Base-by-base conservation (phyloP, 2,329 filamentous ascomycete genomes). In the Epicoccum nigrum region DNA sequence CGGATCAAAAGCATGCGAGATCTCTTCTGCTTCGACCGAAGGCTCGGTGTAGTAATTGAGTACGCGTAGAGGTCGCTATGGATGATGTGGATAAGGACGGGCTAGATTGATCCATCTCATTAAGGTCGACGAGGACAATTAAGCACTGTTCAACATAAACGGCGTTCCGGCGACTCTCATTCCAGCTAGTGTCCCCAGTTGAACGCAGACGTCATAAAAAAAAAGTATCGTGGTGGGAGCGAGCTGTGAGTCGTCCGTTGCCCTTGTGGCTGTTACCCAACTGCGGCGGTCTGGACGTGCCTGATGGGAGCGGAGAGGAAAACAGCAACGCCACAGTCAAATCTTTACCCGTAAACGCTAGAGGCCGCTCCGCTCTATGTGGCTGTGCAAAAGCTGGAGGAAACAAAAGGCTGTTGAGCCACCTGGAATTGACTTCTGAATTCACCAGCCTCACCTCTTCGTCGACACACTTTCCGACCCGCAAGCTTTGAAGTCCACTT, bases 391-490 rank as follows among this genome's bases (percentile, higher is more conserved):
- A 15, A 39, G 11, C 16, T 39, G 33, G 39, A 32, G 28, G 17
- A 34, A 40, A 52, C 49, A 52, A 43, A 52, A 52, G 16, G 49
- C 49, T 44, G 20, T n/a, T 46, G 38, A 52, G 49, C 43, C 43
- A 52, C 49, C 39, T 28, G 13, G 11, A 34, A 16, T 7, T 42
- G 20, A 34, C 28, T 17, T 20, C 31, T 28, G 33, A 43, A 30
- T 39, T 15, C 39, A 39, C 44, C 39, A 52, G 44, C 33, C 44
- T 44, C 49, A 52, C 17, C 28, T 13, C 23, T 28, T 37, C 17
- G 9, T 38, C 25, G 19, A 42, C 33, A 43, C 20, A 32, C 19
- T 30, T 33, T 21, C 11, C 32, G 21, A 37, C 9, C 20, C 30
- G 49, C 32, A 38, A 4, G 30, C 48, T 19, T 17, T 15, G 20